phyloP scores from a whole-genome alignment of 371 early-diverging fungal genomes.

The Umbelopsis sp. region DNA sequence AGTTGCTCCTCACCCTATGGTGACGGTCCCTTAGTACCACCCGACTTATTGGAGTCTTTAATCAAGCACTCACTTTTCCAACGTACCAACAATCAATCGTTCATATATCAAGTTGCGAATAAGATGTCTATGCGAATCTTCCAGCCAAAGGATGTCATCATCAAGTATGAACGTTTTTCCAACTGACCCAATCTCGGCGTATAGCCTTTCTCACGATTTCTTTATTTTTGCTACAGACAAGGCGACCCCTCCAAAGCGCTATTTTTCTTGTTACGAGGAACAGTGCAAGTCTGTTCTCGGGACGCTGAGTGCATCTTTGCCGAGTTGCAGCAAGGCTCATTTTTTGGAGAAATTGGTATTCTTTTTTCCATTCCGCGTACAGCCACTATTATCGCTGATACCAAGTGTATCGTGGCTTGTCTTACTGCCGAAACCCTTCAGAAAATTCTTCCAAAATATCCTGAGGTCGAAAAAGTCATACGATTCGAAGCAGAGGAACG shows the following conservation, averaged over 20 bases:
- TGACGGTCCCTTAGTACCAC: constrained; percentile 27
- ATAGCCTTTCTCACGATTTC: too few relatives aligned
- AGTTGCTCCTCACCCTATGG: constrained; percentile 6
- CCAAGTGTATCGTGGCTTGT: constrained; percentile 69
- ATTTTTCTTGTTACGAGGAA: constrained; percentile 84
- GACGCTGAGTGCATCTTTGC: constrained; percentile 80
- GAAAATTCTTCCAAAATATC: constrained; percentile 50
- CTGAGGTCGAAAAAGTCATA: constrained; percentile 59
- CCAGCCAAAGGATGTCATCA: constrained; percentile 63
- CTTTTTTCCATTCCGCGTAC: constrained; percentile 80
- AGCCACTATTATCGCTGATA: constrained; percentile 77
- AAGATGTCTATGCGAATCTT: constrained; percentile 58
- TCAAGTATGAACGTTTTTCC: constrained; percentile 21
- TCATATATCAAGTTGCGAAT: constrained; percentile 40
- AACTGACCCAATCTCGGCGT: not conserved
- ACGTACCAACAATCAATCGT: constrained; percentile 42
- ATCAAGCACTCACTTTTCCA: constrained; percentile 51
- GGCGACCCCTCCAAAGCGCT: constrained; percentile 82
- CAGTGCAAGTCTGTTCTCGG: constrained; percentile 77
- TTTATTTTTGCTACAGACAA: constrained; percentile 33
- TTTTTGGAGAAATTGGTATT: constrained; percentile 84
- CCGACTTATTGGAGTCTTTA: constrained; percentile 40
- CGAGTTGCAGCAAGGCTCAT: constrained; percentile 70
- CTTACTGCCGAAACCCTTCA: constrained; percentile 65
- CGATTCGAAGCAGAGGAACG: constrained; percentile 63